phyloP scores from a whole-genome alignment of 108 stramenopile genomes.

The Pinguiococcus pyrenoidosus region DNA sequence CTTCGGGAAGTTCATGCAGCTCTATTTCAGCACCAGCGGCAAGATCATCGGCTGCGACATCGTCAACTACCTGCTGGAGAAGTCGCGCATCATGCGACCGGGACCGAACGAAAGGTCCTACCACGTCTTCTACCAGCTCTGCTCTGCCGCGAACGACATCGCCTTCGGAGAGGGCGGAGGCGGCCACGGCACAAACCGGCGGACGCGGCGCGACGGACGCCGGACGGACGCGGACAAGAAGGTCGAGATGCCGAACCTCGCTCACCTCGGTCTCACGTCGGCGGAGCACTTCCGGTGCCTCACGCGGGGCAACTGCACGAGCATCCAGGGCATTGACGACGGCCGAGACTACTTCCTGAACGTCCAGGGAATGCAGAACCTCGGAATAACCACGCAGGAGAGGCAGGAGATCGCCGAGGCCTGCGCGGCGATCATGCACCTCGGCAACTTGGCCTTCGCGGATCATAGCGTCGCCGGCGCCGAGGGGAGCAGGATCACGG shows the following conservation, averaged over 20 bases:
- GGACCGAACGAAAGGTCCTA: slow-evolving; percentile 68
- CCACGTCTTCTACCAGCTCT: slow-evolving; percentile 90
- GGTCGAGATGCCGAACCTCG: too few species aligned
- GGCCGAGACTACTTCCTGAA: neutral
- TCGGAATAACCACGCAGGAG: too few species aligned
- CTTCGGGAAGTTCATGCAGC: slow-evolving; percentile 49
- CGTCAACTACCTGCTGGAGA: slow-evolving; percentile 77
- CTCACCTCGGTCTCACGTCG: slow-evolving; percentile 9
- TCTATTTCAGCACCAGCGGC: slow-evolving; percentile 24
- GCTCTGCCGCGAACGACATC: too few species aligned
- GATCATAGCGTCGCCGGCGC: too few species aligned
- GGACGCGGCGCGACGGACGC: too few species aligned
- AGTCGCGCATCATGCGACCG: slow-evolving; percentile 69
- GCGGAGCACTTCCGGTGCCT: slow-evolving; percentile 28
- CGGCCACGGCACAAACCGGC: too few species aligned
- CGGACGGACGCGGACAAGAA: too few species aligned
- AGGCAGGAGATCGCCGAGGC: too few species aligned
- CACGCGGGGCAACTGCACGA: slow-evolving; percentile 3
- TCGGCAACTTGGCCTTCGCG: slow-evolving; percentile 28
- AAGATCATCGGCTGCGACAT: slow-evolving; percentile 15
- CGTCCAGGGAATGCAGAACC: too few species aligned
- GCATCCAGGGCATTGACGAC: slow-evolving; percentile 26
- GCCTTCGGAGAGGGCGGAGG: too few species aligned
- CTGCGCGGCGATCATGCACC: slow-evolving; percentile 29
- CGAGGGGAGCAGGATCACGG: too few species aligned